Percentiles rank a stretch among this genome's conserved stretches.
Evolutionary conservation across 345 rosid species (phyloP).

Genomic region (Aquilaria sinensis): DNA sequence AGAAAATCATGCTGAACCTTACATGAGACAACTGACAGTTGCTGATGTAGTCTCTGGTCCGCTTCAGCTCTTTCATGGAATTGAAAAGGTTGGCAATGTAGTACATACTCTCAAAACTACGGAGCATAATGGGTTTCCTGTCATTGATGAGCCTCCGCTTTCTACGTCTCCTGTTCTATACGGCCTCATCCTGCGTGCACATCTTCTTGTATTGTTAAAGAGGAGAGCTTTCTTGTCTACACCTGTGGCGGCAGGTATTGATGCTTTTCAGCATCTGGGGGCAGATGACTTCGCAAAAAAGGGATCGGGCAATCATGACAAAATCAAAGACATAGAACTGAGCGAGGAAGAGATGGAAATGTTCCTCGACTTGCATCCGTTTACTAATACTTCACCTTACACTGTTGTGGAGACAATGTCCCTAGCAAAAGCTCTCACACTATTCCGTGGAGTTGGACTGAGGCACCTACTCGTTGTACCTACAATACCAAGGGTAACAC

Average conservation of each 20-base stretch:
- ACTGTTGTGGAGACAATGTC: constrained; percentile 97
- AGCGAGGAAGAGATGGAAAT: constrained; percentile 81
- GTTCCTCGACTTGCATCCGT: constrained; percentile 83
- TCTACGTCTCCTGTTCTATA: constrained; percentile 42
- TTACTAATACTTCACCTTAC: constrained; percentile 85
- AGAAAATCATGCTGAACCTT: constrained; percentile 75
- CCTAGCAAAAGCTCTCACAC: constrained; percentile 74
- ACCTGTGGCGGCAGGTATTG: constrained; percentile 29
- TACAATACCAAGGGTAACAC: constrained; percentile 57
- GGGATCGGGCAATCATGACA: constrained; percentile 55
- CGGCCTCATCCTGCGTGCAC: constrained; percentile 79
- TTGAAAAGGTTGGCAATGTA: constrained; percentile 69
- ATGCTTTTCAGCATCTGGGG: constrained; percentile 37
- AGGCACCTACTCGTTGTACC: constrained; percentile 88
- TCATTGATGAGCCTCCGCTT: constrained; percentile 56
- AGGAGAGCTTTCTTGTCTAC: constrained; percentile 50
- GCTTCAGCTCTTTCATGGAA: constrained; percentile 58
- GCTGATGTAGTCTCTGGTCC: constrained; percentile 80
- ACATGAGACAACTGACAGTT: constrained; percentile 87
- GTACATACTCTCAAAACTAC: constrained; percentile 72
- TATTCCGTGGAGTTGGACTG: constrained; percentile 82
- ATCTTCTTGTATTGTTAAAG: constrained; percentile 68
- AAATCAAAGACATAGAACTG: constrained; percentile 60
- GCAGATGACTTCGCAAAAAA: constrained; percentile 72
- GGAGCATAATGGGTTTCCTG: constrained; percentile 80